Percentiles rank a stretch among this genome's conserved stretches.
phyloP scores from a whole-genome alignment of 2,329 filamentous ascomycete genomes.

The Phialophora verrucosa region DNA sequence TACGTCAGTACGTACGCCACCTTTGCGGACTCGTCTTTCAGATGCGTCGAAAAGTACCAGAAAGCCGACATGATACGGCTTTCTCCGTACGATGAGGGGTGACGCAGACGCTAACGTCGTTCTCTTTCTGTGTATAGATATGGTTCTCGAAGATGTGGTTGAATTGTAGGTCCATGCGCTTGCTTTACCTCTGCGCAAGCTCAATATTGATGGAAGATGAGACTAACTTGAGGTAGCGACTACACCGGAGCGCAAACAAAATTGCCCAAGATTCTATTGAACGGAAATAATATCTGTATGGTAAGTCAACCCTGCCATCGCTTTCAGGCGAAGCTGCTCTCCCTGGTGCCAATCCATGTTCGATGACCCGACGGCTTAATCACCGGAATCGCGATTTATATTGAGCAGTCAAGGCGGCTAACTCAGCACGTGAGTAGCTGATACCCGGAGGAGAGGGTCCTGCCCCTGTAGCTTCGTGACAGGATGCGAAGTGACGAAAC shows the following conservation, averaged over 20 bases:
- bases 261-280: conserved; percentile 90
- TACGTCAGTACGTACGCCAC: conserved; percentile 76
- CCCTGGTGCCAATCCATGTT: not conserved
- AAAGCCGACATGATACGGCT: not conserved
- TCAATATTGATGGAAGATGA: not conserved
- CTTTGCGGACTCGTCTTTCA: not conserved
- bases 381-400: not conserved
- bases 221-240: conserved; percentile 56
- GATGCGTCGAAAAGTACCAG: not conserved
- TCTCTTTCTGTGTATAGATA: conserved; percentile 65
- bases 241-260: conserved; percentile 87
- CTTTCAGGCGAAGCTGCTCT: not conserved
- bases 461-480: conserved; percentile 13
- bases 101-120: not conserved
- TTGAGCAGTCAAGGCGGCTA: not conserved
- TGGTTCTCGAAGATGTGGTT: conserved; percentile 96
- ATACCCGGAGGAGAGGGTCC: conserved; percentile 80
- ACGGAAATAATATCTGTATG: conserved; percentile 99
- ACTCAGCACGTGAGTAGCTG: conserved; percentile 57
- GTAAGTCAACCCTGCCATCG: conserved; percentile 57
- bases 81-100: not conserved
- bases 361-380: not conserved
- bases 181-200: not conserved
- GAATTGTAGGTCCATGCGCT: conserved; percentile 72
- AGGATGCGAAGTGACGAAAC: no score